These are phyloP conservation scores for Debaryomycetaceae sp. DNA, from an alignment of 1,139 yeast species.

Conservation along the genomic window DNA sequence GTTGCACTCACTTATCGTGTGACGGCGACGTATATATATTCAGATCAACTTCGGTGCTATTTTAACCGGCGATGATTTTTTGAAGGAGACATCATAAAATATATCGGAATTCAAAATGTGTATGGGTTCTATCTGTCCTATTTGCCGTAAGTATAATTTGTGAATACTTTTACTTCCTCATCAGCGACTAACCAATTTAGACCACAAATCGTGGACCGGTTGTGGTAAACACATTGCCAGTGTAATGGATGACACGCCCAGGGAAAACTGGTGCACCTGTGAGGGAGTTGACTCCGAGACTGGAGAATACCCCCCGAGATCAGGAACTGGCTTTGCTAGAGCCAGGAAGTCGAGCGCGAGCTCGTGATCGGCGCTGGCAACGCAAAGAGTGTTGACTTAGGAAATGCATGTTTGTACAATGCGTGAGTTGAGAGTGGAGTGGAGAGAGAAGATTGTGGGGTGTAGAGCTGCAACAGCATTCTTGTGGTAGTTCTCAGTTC, in stretches of 20 bases:
- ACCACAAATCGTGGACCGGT: constrained; percentile 36
- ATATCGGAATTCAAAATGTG: constrained; percentile 31
- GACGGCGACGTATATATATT: too few species aligned
- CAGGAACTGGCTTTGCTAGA: constrained; percentile 42
- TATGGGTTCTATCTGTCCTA: constrained; percentile 31
- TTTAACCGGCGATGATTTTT: too few species aligned
- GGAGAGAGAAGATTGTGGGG: too few species aligned
- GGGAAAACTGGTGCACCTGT: constrained; percentile 39
- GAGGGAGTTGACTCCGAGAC: constrained; percentile 20
- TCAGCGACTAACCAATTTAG: constrained; percentile 9
- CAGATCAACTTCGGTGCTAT: too few species aligned
- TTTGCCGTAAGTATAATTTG: constrained; percentile 24
- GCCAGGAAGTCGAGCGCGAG: too few species aligned
- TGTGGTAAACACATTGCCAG: constrained; percentile 29
- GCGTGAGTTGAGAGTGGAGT: too few species aligned
- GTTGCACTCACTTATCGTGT: too few species aligned
- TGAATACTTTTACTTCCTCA: neutral
- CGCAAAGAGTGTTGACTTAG: too few species aligned
- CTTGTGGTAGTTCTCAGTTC: too few species aligned
- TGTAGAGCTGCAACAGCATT: too few species aligned
- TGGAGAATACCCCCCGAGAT: constrained; percentile 36
- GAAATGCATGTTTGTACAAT: too few species aligned
- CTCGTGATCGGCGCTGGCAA: neutral
- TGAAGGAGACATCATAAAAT: too few species aligned
- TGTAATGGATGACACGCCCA: constrained; percentile 33